phyloP scores from a whole-genome alignment of 2,329 filamentous ascomycete genomes.

The Aspergillus sp. region DNA sequence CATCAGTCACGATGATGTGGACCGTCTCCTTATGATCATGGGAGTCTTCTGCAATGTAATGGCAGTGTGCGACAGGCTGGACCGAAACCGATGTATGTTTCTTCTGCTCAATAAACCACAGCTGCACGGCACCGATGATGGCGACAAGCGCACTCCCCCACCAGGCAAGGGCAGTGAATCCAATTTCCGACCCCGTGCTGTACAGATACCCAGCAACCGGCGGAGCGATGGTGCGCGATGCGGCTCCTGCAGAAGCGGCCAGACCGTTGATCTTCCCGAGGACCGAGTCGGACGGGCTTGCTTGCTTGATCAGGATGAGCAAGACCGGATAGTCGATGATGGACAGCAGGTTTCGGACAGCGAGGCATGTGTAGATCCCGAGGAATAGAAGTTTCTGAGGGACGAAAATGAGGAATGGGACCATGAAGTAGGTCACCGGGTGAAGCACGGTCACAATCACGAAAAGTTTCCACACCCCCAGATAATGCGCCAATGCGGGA shows the following conservation, averaged over 20 bases:
- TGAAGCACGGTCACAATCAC: slow-evolving; percentile 64
- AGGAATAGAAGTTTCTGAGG: slow-evolving; percentile 53
- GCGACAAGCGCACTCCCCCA: slow-evolving; percentile 59
- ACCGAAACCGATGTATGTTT: slow-evolving; percentile 42
- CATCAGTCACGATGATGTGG: slow-evolving; percentile 29
- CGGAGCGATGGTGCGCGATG: slow-evolving; percentile 66
- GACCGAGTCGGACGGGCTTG: slow-evolving; percentile 59
- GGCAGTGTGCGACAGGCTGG: slow-evolving; percentile 31
- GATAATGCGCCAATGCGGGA: slow-evolving; percentile 59
- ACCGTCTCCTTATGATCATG: slow-evolving; percentile 22
- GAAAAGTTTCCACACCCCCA: slow-evolving; percentile 68
- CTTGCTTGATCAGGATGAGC: slow-evolving; percentile 70
- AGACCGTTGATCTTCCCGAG: slow-evolving; percentile 71
- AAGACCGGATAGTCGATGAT: slow-evolving; percentile 68
- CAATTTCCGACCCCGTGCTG: slow-evolving; percentile 55
- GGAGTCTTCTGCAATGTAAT: slow-evolving; percentile 16
- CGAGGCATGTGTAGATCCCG: slow-evolving; percentile 64
- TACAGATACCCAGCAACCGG: slow-evolving; percentile 68
- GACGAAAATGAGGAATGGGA: slow-evolving; percentile 64
- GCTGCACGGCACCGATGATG: slow-evolving; percentile 53
- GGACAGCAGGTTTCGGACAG: slow-evolving; percentile 64
- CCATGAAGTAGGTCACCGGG: slow-evolving; percentile 65
- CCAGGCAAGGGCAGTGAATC: slow-evolving; percentile 62
- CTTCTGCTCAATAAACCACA: slow-evolving; percentile 54
- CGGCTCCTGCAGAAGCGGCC: slow-evolving; percentile 69